Evolutionary conservation across 2,329 filamentous ascomycete species (phyloP), one percentile per base, ranked within the genome.

Genomic region (Microdochium nivale): DNA sequence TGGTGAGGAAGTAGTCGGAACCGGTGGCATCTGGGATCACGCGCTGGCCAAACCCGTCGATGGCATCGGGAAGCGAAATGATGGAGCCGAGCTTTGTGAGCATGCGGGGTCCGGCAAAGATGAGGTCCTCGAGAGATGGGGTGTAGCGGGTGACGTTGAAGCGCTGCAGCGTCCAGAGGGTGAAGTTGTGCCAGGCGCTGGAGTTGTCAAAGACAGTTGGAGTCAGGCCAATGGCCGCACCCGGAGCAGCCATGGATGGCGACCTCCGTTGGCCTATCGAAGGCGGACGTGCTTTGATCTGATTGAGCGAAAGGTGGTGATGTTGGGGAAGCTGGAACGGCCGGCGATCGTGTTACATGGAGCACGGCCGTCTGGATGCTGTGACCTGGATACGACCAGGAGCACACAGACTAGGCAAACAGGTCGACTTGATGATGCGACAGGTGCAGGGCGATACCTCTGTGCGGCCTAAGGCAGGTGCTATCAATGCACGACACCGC

Each of bases 81-180:
- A 86, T 79, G n/a, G 79, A 81, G 49, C 84, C 61, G 33, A 64
- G 61, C 49, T 81, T 84, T 67, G 79, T 83, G 30, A 88, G 77
- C 62, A 90, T 82, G 53, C 87, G 78, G 49, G 87, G 87, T 3
- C 87, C 79, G 19, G 81, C 85, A 66, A 81, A 75, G 56, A 88
- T 76, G 48, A 91, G 70, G 60, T 89, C 85, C 64, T 81, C 82
- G 19, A 87, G 69, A 11, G 83, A 83, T 2, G 86, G 84, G 47
- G 79, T 73, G 66, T 80, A 78, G 57, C 76, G 76, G 44, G 80
- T 77, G 54, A 80, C 70, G 65, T 83, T 81, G 54, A 78, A 73
- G 53, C 16, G 24, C 24, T 74, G 72, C 4, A 64, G 66, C 2
- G 76, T 75, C 79, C 80, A 83, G 51, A 70, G 65, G 21, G 77